A percentile compares a stretch with the other conserved stretches of the same genome.
Conservation (phyloP, 495 filamentous ascomycete species). For the Corynascus novoguineensis region DNA sequence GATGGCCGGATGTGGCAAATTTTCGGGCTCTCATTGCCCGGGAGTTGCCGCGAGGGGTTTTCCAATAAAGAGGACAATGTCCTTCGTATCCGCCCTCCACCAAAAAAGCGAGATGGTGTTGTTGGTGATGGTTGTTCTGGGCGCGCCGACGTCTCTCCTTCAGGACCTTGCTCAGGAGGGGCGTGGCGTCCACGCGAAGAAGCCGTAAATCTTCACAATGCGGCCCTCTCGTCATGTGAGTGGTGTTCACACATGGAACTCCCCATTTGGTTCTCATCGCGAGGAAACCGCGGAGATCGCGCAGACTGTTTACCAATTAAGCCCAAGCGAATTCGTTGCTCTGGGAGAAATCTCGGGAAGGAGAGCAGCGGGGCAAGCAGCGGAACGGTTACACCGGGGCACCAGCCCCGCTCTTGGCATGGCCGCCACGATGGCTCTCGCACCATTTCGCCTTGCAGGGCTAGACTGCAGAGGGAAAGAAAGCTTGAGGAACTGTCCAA, state of each 20-base stretch:
- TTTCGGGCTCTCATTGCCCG: background rate
- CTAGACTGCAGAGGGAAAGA: constrained; percentile 13
- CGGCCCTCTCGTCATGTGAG: background rate
- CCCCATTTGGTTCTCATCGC: background rate
- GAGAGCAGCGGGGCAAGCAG: background rate
- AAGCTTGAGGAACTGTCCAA: constrained; percentile 11
- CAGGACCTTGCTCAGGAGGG: background rate
- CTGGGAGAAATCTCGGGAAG: background rate
- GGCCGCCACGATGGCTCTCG: constrained; percentile 9
- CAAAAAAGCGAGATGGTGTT: background rate
- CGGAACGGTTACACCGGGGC: background rate
- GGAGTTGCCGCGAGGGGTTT: background rate
- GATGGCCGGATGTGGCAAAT: background rate
- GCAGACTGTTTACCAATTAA: background rate
- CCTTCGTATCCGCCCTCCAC: background rate
- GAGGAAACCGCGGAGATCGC: background rate
- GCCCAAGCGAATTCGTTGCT: background rate
- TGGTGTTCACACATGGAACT: too few relatives aligned
- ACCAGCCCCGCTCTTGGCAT: constrained; percentile 3
- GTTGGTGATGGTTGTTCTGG: background rate
- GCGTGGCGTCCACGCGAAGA: background rate
- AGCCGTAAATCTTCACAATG: too few relatives aligned
- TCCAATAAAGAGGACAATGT: too few relatives aligned
- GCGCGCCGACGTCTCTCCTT: background rate
- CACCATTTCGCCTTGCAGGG: constrained; percentile 17